Evolutionary conservation across 306 rosid genomes (phyloP), one percentile per base, ranked within the genome.

Genomic region (Glycine tomentella): DNA sequence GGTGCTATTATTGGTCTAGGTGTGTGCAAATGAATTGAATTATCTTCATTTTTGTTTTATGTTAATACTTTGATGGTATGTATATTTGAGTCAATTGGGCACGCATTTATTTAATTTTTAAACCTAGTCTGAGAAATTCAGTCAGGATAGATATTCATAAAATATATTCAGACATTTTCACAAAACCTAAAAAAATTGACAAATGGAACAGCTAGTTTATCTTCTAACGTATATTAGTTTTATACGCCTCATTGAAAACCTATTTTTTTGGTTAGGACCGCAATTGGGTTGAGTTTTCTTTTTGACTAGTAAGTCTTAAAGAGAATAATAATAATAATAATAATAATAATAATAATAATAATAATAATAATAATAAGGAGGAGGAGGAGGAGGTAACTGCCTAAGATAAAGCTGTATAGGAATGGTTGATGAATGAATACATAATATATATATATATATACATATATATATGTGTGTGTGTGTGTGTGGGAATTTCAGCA

Each of bases 231-330:
- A 16, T 8, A n/a, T 12, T 13, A 45, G 56, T 57, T 75, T 31
- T 33, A 44, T 17, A 49, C n/a, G 45, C 34, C 59, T 58, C 44
- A 4, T 61, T 34, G 56, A 77, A 62, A 53, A 64, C 69, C 15
- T 40, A 1, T 3, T 36, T 36, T 36, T 36, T 70, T 51, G 68
- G 38, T 42, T 62, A 71, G 57, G 75, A 63, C 79, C 79, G 56
- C 55, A 25, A 77, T 5, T 62, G 16, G 40, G 40, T 36, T 36
- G 40, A 36, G 40, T 36, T 36, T 36, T 25, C 12, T 1, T 63
- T 74, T 72, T 78, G 70, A 55, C 76, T 17, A 20, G 36, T 38
- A 74, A 69, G 9, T 13, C 55, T 79, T 49, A 25, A 65, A 45
- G 42, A 33, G 50, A 6, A 20, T 20, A 20, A 20, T 20, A 20